phyloP scores from a whole-genome alignment of 441 rosid genomes.

The Eutrema salsugineum region DNA sequence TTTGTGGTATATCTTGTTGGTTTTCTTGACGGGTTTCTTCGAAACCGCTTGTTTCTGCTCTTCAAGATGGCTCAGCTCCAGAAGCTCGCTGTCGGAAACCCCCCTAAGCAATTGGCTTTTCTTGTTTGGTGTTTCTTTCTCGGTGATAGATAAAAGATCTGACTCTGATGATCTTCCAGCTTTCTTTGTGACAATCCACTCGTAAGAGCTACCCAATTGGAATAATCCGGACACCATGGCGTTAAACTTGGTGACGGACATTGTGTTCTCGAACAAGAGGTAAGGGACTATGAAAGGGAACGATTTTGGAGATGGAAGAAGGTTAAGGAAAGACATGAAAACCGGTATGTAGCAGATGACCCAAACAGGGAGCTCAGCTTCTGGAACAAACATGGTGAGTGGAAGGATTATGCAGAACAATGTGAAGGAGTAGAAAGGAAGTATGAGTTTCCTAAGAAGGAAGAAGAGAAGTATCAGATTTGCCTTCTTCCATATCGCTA shows the following conservation, averaged over 20 bases:
- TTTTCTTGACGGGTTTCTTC: slow-evolving; percentile 46
- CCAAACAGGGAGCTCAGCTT: slow-evolving; percentile 90
- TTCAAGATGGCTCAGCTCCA: slow-evolving; percentile 49
- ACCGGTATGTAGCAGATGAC: slow-evolving; percentile 87
- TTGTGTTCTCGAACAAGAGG: slow-evolving; percentile 93
- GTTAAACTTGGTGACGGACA: slow-evolving; percentile 92
- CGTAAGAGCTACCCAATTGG: slow-evolving; percentile 84
- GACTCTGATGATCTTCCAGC: slow-evolving; percentile 85
- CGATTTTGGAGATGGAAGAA: slow-evolving; percentile 78
- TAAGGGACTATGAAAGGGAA: slow-evolving; percentile 88
- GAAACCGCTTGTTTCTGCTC: slow-evolving; percentile 46
- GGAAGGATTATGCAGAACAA: slow-evolving; percentile 93
- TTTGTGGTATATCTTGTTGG: slow-evolving; percentile 74
- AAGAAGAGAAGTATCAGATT: slow-evolving; percentile 81
- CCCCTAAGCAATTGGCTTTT: slow-evolving; percentile 48
- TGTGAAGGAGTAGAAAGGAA: slow-evolving; percentile 92
- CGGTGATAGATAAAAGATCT: slow-evolving; percentile 61
- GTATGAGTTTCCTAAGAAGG: slow-evolving; percentile 82
- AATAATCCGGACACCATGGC: slow-evolving; percentile 91
- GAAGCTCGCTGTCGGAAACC: slow-evolving; percentile 68
- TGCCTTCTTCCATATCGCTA: slow-evolving; percentile 83
- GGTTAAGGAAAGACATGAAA: slow-evolving; percentile 77
- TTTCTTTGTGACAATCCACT: slow-evolving; percentile 95
- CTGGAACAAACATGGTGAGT: slow-evolving; percentile 82
- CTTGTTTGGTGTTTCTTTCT: slow-evolving; percentile 48